Conservation (phyloP, 257 asterid species). For the Anisodus acutangulus region DNA sequence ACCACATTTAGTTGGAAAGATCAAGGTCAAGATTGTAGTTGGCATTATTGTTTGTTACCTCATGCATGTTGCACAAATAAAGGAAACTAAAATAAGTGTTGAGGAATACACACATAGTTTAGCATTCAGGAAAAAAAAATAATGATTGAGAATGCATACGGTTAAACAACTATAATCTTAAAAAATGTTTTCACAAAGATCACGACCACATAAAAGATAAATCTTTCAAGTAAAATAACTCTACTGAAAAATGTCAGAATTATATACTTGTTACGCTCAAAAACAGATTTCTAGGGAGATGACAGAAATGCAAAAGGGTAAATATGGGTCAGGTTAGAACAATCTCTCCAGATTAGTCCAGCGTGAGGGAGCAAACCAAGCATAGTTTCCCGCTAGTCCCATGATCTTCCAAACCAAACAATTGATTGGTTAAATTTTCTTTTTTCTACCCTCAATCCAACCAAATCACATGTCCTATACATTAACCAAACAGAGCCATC, state of each 20-base stretch:
- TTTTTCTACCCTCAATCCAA: not conserved
- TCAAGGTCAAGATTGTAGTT: not conserved
- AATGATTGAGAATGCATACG: not conserved
- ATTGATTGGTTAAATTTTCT: not conserved
- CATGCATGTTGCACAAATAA: not conserved
- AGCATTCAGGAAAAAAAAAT: not conserved
- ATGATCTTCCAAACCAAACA: not conserved
- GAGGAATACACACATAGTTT: not conserved
- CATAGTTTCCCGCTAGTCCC: not conserved
- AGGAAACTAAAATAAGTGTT: not conserved
- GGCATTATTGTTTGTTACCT: not conserved
- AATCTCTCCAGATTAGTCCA: not conserved
- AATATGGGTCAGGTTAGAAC: conserved; percentile 2
- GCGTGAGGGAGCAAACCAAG: not conserved
- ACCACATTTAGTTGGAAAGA: not conserved
- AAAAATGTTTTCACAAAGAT: not conserved
- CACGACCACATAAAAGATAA: not conserved
- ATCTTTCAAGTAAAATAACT: not conserved
- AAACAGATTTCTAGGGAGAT: not conserved
- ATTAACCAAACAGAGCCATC: not conserved
- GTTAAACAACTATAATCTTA: not conserved
- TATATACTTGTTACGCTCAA: not conserved
- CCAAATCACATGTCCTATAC: not conserved
- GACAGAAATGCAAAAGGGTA: not conserved
- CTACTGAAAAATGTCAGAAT: not conserved